phyloP scores from a whole-genome alignment of 495 filamentous ascomycete genomes.

The Trichocladium antarcticum region DNA sequence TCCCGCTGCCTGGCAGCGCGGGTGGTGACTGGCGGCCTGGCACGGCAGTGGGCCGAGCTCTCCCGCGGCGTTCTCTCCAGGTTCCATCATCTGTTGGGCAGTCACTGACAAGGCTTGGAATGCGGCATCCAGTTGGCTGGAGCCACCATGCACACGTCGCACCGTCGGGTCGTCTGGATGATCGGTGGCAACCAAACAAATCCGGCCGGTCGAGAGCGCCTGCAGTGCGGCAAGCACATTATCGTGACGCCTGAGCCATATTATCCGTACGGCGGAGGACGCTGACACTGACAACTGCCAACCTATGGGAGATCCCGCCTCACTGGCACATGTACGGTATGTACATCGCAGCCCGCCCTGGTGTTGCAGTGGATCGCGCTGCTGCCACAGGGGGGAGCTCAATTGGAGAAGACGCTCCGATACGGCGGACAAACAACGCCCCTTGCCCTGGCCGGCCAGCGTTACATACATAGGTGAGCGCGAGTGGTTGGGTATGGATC shows the following conservation, averaged over 20 bases:
- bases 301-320: too few species aligned
- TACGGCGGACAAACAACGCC: not conserved
- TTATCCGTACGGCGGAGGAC: too few species aligned
- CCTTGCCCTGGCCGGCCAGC: too few species aligned
- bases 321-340: too few species aligned
- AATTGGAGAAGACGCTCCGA: not conserved
- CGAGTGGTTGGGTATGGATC: too few species aligned
- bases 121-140: conserved; percentile 21
- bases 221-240: not conserved
- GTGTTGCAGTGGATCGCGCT: not conserved
- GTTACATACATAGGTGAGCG: too few species aligned
- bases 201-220: not conserved
- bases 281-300: too few species aligned
- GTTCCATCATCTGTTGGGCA: conserved; percentile 22
- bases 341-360: too few species aligned
- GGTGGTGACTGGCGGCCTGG: conserved; percentile 15
- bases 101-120: conserved; percentile 15
- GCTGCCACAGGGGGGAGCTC: not conserved
- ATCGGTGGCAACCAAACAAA: not conserved
- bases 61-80: not conserved
- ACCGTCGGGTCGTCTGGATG: not conserved
- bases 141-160: conserved; percentile 1
- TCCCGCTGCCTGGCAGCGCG: conserved; percentile 5
- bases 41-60: conserved; percentile 12
- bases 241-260: too few species aligned